These are phyloP conservation scores for Cryphonectria radicalis DNA, from an alignment of 2,329 filamentous ascomycete genomes.

Conservation along the genomic window DNA sequence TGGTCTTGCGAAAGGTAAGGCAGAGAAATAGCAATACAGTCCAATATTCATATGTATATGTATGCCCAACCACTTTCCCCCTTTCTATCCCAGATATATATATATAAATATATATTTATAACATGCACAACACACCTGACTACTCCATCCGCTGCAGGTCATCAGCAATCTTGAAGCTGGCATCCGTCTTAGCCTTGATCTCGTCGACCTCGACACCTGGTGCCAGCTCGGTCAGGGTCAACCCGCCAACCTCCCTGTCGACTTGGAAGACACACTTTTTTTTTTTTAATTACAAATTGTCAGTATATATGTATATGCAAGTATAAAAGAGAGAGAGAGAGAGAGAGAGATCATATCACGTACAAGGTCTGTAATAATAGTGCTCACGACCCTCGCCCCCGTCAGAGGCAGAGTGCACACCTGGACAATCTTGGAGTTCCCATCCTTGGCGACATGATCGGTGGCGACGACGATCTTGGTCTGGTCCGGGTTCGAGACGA, in stretches of 20 bases:
- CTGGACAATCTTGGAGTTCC: conserved; percentile 68
- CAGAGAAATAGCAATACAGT: too few relatives aligned
- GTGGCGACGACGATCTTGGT: conserved; percentile 76
- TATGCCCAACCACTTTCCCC: background rate
- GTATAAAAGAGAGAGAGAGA: too few relatives aligned
- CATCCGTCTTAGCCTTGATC: conserved; percentile 71
- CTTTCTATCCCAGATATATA: background rate
- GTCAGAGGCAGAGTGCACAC: conserved; percentile 68
- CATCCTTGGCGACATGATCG: conserved; percentile 72
- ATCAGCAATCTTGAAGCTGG: conserved; percentile 66
- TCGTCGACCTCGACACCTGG: conserved; percentile 71
- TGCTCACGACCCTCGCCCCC: conserved; percentile 69
- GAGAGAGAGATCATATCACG: conserved; percentile 38
- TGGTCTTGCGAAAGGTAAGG: too few relatives aligned
- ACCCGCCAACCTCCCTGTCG: conserved; percentile 61
- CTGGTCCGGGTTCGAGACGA: conserved; percentile 71
- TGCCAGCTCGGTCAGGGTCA: conserved; percentile 73
- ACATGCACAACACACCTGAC: background rate
- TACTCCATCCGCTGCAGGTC: conserved; percentile 55
- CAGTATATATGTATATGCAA: background rate
- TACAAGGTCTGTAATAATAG: conserved; percentile 74
- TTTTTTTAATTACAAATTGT: background rate
- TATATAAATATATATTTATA: background rate
- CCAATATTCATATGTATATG: too few relatives aligned
- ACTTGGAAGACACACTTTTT: conserved; percentile 75